Base-by-base conservation (phyloP, 768 basidiomycete species). In the Macrolepiota dolichaula region DNA sequence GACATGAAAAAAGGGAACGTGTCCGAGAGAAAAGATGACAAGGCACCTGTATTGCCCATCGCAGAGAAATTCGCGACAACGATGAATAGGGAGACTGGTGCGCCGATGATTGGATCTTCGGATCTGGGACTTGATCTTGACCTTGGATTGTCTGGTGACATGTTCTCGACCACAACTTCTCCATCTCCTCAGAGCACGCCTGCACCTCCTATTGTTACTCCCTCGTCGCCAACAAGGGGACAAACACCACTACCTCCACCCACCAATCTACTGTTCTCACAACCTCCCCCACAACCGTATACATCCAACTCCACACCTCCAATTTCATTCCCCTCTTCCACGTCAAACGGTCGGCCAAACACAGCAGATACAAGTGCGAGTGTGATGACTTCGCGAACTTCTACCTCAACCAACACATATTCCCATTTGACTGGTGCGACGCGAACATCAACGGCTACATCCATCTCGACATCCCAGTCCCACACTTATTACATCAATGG, bases 51-150 rank as follows among this genome's bases (percentile, higher is more conserved):
- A 7, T 73, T 82, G 24, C 81, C 82, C 24, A 82, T 83, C 58
- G 81, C 81, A 3, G 77, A 73, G 17, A 71, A 72, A 61, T 85
- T 82, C 64, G 81, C 78, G 11, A 80, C 76, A 1, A 75, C 75
- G 5, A 57, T 73, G 51, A 60, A 24, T 64, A 56, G 55, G 47
- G 12, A 47, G 53, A 42, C 56, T 35, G 32, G 38, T 55, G 57
- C 59, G 11, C 58, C 38, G 17, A 51, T 56, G 22, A 60, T 57
- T 59, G n/a, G 35, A 55, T 56, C 57, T 22, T 10, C 19, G 22
- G 47, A 10, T 64, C 40, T 60, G 13, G 59, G 59, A 11, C 46
- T 60, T 35, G 59, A 60, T 42, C 38, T 60, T 9, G 51, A 29
- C 15, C 40, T 60, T 42, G 51, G 51, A n/a, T 35, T 60, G 29